Evolutionary conservation across 1,139 yeast genomes (phyloP), one percentile per base, ranked within the genome.

Genomic region (Suhomyces ambrosiae): DNA sequence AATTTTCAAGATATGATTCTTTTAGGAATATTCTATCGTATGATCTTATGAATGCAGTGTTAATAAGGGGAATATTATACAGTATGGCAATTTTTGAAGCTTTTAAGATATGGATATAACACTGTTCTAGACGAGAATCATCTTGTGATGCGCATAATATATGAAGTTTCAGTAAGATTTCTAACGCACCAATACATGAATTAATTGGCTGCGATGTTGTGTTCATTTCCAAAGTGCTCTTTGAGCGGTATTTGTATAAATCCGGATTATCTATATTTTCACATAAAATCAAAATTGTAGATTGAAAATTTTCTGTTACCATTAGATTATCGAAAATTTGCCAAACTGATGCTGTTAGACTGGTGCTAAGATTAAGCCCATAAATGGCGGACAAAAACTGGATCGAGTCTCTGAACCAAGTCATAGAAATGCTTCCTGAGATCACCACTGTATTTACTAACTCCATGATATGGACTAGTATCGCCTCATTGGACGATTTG

Each of bases 331-430:
- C 51, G 21, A 66, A 47, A 2, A 63, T 47, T 9, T 64, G 63
- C 65, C 75, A 68, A 0, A 74, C 61, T n/a, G 60, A 40, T 5
- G 58, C 63, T n/a, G 60, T 56, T 23, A 76, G 58, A 1, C 61
- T 53, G 5, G 66, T 61, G 21, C 70, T 68, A 17, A 69, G 45
- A 8, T 64, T 57, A 13, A 65, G 49, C 0, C 79, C 74, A 41
- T 85, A 76, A 2, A 82, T 48, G 4, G 77, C 66, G 40, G 85
- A 75, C 4, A 82, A 50, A 9, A 79, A 67, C 30, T 67, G 69
- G 3, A 81, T 52, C 1, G 71, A 58, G 13, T 63, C 61, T 33
- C 56, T 55, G 23, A 78, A 52, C 24, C 61, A 54, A 1, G 60
- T 52, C 7, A 59, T 44, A 0, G 86, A 85, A 3, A 81, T 53